A percentile compares a stretch with the other conserved stretches of the same genome.
Conservation (phyloP, 345 rosid species). For the Populus ilicifolia region DNA sequence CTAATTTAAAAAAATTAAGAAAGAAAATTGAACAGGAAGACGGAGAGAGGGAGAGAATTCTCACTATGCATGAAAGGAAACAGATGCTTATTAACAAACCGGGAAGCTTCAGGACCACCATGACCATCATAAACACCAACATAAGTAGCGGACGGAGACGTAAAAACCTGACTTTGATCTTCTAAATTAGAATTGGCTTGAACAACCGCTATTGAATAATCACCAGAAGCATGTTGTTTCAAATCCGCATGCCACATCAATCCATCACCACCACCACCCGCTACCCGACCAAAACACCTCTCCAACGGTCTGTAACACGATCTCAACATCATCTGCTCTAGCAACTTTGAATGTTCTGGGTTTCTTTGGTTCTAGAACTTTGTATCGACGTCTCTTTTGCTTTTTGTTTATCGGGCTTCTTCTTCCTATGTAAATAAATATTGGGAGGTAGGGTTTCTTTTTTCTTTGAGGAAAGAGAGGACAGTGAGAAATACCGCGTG, state of each 20-base stretch:
- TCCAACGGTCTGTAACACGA: constrained; percentile 62
- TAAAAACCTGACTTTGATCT: constrained; percentile 87
- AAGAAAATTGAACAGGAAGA: background rate
- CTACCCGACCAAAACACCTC: constrained; percentile 55
- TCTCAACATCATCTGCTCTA: constrained; percentile 48
- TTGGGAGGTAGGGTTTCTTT: background rate
- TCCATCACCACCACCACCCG: constrained; percentile 53
- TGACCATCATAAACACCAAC: constrained; percentile 95
- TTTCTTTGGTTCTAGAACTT: background rate
- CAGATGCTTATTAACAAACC: constrained; percentile 81
- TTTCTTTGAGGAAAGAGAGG: background rate
- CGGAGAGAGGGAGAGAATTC: background rate
- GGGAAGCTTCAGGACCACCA: constrained; percentile 95
- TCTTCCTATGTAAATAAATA: background rate
- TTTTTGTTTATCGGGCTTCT: background rate
- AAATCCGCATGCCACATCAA: constrained; percentile 82
- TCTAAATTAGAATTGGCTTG: constrained; percentile 82
- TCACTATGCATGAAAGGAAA: constrained; percentile 77
- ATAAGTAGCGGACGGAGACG: constrained; percentile 70
- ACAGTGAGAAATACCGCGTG: constrained; percentile 46
- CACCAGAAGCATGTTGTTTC: constrained; percentile 77
- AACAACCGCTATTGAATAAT: constrained; percentile 90
- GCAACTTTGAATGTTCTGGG: background rate
- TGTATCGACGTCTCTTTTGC: background rate
- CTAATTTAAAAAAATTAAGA: background rate